Evolutionary conservation across 208 protist species (phyloP), one percentile per base, ranked within the genome.

Genomic region (Sergeia podlipaevii): DNA sequence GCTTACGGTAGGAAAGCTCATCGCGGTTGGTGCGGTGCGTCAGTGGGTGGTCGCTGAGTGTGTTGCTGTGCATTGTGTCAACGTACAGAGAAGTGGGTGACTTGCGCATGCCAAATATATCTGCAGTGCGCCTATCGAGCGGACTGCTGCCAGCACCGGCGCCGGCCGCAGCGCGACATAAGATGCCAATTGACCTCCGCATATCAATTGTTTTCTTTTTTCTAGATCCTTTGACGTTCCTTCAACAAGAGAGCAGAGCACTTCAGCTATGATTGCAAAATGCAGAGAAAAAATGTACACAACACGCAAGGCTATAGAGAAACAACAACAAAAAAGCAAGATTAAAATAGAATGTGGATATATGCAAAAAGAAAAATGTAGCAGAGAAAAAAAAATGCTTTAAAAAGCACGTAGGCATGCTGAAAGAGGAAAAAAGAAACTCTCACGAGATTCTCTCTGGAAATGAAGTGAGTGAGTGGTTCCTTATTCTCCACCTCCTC

Each of bases 61-160:
- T 89, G 74, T 90, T 94, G 75, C 82, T 91, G 70, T 94, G 83
- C 86, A 94, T 94, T 15, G 46, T 52, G n/a, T 79, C 71, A 29
- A 85, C 78, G 48, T 88, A 87, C 32, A 94, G 68, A 26, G 77
- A 88, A 11, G 68, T 84, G 21, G 86, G 86, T 0, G 80, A 56
- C 45, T 81, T 71, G 20, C 86, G 86, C 54, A 94, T 79, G 44
- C 69, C 41, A 48, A 94, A 94, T 13, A 94, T 70, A 21, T 73
- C 47, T 36, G 57, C 52, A 11, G 75, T 80, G 28, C 62, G 54
- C 30, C 43, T 30, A 36, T 59, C 42, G 7, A 70, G 60, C 1
- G 64, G 51, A 33, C 44, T 48, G 7, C 39, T 33, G 18, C 50
- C 30, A 26, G 62, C 45, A n/a, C 43, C 26, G n/a, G 13, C 23